These are phyloP conservation scores for Clarireedia hainanense DNA, from an alignment of 2,329 filamentous ascomycete species.

Conservation along the genomic window DNA sequence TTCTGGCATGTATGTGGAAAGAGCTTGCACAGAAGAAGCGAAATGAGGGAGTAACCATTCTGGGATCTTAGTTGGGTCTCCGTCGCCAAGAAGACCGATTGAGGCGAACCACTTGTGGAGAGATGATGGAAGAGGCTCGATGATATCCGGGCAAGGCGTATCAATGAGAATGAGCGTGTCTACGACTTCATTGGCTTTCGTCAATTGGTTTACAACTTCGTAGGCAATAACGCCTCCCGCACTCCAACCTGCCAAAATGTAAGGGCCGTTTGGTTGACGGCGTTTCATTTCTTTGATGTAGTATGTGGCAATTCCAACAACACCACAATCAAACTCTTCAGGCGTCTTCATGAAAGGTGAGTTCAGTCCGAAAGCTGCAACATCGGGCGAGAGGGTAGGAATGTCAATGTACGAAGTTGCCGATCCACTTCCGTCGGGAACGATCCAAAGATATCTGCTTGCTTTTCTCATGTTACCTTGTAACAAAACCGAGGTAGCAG, in stretches of 20 bases:
- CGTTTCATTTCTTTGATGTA: conserved; percentile 64
- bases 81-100: conserved; percentile 62
- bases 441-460: conserved; percentile 36
- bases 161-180: conserved; percentile 58
- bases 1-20: conserved; percentile 6
- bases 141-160: conserved; percentile 56
- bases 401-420: conserved; percentile 27
- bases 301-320: conserved; percentile 55
- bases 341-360: conserved; percentile 66
- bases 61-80: conserved; percentile 37
- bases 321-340: conserved; percentile 55
- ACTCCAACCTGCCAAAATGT: conserved; percentile 66
- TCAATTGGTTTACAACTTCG: conserved; percentile 55
- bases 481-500: conserved; percentile 30
- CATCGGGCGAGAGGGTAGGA: conserved; percentile 34
- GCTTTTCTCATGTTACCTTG: conserved; percentile 43
- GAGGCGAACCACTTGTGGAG: conserved; percentile 56
- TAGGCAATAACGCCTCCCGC: conserved; percentile 68
- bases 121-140: conserved; percentile 54
- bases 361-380: conserved; percentile 53
- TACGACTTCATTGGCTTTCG: conserved; percentile 47
- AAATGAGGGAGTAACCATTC: conserved; percentile 15
- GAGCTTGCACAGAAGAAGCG: conserved; percentile 1
- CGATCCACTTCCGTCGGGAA: conserved; percentile 42
- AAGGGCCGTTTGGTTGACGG: conserved; percentile 61